A percentile compares a stretch with the other conserved stretches of the same genome.
Evolutionary conservation across 805 yeast species (phyloP).

Genomic region (Spathaspora arborariae): DNA sequence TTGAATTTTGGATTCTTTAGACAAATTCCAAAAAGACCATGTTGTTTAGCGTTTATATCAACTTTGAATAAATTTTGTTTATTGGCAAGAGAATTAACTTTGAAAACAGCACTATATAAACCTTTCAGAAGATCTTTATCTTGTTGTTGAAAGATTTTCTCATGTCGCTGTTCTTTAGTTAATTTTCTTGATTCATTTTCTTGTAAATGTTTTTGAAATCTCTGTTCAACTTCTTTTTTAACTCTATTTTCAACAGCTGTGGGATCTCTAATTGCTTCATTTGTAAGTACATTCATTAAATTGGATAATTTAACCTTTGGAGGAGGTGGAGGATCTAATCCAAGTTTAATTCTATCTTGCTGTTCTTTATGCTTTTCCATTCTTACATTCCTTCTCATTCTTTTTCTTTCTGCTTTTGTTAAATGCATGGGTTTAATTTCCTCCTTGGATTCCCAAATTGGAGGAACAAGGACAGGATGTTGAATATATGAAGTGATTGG

Average conservation of each 20-base stretch:
- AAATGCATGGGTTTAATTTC: slow-evolving; percentile 47
- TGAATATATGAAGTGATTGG: slow-evolving; percentile 72
- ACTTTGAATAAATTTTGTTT: slow-evolving; percentile 71
- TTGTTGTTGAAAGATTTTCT: slow-evolving; percentile 42
- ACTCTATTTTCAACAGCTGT: slow-evolving; percentile 79
- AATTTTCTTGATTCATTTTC: slow-evolving; percentile 62
- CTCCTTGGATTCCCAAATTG: slow-evolving; percentile 53
- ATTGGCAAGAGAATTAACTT: slow-evolving; percentile 49
- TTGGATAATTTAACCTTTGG: slow-evolving; percentile 85
- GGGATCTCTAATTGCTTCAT: slow-evolving; percentile 85
- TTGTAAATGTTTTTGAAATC: slow-evolving; percentile 55
- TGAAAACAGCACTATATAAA: slow-evolving; percentile 53
- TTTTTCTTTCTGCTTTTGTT: slow-evolving; percentile 73
- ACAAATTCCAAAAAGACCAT: slow-evolving; percentile 61
- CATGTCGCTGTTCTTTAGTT: slow-evolving; percentile 52
- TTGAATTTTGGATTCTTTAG: slow-evolving; percentile 44
- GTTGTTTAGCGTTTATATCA: slow-evolving; percentile 76
- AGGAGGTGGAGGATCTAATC: slow-evolving; percentile 82
- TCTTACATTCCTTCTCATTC: slow-evolving; percentile 68
- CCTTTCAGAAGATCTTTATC: slow-evolving; percentile 53
- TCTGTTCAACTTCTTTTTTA: slow-evolving; percentile 58
- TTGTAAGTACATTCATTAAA: slow-evolving; percentile 80
- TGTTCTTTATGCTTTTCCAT: slow-evolving; percentile 58
- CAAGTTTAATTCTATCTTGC: slow-evolving; percentile 75
- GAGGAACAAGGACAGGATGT: slow-evolving; percentile 69